Conservation (phyloP, 441 rosid species). For the Syzygium syzygioides region DNA sequence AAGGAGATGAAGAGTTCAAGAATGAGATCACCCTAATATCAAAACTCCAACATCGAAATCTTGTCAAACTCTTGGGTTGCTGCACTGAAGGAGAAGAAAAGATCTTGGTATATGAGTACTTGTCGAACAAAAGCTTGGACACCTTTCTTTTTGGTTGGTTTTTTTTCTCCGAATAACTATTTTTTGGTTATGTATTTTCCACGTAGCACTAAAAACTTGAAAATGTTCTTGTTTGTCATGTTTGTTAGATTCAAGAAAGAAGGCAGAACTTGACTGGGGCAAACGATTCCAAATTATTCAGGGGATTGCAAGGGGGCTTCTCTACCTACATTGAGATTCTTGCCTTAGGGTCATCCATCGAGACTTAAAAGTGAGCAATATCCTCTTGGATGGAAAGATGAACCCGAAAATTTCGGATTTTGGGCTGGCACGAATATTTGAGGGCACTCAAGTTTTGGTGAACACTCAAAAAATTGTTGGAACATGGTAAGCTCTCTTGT, state of each 20-base stretch:
- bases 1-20: neutral
- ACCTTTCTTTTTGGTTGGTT: neutral
- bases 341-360: neutral
- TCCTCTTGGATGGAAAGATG: neutral
- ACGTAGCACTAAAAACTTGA: neutral
- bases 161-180: rapidly evolving
- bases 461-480: neutral
- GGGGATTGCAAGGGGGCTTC: neutral
- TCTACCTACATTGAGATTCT: neutral
- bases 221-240: neutral
- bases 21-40: neutral
- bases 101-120: neutral
- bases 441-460: neutral
- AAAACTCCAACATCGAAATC: neutral
- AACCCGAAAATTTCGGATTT: neutral
- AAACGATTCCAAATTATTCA: neutral
- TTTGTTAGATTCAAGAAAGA: neutral
- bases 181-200: rapidly evolving
- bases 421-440: neutral
- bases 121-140: neutral
- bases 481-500: neutral
- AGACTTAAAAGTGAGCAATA: neutral
- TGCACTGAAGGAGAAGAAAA: neutral
- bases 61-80: neutral
- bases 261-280: neutral